Base-by-base conservation (phyloP, 2,329 filamentous ascomycete genomes). In the Monilinia fructigena region DNA sequence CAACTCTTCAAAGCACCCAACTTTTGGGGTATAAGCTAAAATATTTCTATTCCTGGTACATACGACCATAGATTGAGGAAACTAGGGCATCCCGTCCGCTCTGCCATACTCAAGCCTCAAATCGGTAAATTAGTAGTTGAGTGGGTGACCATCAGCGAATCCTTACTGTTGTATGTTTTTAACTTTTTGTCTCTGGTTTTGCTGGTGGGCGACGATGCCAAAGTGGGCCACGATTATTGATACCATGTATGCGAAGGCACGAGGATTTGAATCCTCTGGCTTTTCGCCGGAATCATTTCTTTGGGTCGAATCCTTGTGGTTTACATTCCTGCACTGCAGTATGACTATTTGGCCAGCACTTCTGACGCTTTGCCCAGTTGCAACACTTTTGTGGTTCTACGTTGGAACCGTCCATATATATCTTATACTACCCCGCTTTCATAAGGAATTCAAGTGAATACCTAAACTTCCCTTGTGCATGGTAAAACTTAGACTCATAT, bases 61-160 rank as follows among this genome's bases (percentile, higher is more conserved):
- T 50, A 60, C 58, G 45, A 50, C 58, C 58, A 60, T 50, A 60
- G 58, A 60, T 50, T 60, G 58, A 60, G 58, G 45, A 50, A 38
- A 50, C 6, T 60, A 54, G 60, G 60, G 60, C 60, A 63, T 63
- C 60, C 60, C 60, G 60, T 63, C 60, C 60, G 60, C 60, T 63
- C 60, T 63, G 60, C 60, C 60, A 63, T 63, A 42, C 60, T 54
- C 52, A 63, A 63, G 60, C 35, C 47, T 53, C 52, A 54, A 55
- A 63, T 63, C 60, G 60, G 48, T 55, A 63, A 55, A 55, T 55
- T 45, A 63, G 60, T 63, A 63, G 48, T 63, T 63, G 52, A 63
- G 60, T 63, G 60, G 60, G 60, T 63, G 60, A 63, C 60, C 60
- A 63, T 63, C 52, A 63, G 60, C 60, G 60, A 63, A 63, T 55